phyloP scores from a whole-genome alignment of 2,329 filamentous ascomycete genomes.

The Colletotrichum limetticola region DNA sequence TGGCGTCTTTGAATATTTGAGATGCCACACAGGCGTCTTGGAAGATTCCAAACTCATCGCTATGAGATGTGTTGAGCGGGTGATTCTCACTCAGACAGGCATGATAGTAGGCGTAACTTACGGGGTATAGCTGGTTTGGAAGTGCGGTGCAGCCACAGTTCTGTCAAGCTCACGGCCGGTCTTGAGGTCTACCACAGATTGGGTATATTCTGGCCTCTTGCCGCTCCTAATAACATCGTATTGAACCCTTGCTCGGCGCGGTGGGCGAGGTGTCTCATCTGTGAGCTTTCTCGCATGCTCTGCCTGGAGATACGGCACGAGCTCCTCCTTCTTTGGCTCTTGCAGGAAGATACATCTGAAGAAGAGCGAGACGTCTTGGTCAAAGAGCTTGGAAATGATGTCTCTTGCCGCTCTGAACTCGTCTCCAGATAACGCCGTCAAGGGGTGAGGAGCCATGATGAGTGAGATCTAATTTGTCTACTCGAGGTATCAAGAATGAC shows the following conservation, averaged over 20 bases:
- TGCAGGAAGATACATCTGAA: conserved; percentile 72
- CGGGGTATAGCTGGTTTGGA: conserved; percentile 51
- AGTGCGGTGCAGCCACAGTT: conserved; percentile 41
- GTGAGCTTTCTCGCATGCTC: conserved; percentile 65
- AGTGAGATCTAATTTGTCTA: too few relatives aligned
- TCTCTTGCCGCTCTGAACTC: conserved; percentile 62
- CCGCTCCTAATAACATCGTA: conserved; percentile 52
- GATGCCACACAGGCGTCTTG: conserved; percentile 54
- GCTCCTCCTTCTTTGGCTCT: conserved; percentile 69
- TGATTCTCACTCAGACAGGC: background rate
- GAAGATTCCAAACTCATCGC: conserved; percentile 52
- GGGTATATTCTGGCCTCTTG: conserved; percentile 44
- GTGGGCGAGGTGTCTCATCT: conserved; percentile 52
- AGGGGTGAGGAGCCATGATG: conserved; percentile 50
- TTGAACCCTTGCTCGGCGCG: conserved; percentile 58
- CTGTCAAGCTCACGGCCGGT: conserved; percentile 43
- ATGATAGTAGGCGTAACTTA: conserved; percentile 30
- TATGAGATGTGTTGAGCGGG: conserved; percentile 28
- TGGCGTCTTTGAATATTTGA: conserved; percentile 56
- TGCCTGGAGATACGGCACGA: conserved; percentile 69
- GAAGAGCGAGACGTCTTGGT: conserved; percentile 40
- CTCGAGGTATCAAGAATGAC: background rate
- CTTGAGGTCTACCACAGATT: conserved; percentile 51
- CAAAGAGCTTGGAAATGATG: conserved; percentile 49
- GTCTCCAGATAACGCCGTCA: conserved; percentile 59